Evolutionary conservation across 768 basidiomycete species (phyloP), one percentile per base, ranked within the genome.

Genomic region (Mycena albidolilacea): DNA sequence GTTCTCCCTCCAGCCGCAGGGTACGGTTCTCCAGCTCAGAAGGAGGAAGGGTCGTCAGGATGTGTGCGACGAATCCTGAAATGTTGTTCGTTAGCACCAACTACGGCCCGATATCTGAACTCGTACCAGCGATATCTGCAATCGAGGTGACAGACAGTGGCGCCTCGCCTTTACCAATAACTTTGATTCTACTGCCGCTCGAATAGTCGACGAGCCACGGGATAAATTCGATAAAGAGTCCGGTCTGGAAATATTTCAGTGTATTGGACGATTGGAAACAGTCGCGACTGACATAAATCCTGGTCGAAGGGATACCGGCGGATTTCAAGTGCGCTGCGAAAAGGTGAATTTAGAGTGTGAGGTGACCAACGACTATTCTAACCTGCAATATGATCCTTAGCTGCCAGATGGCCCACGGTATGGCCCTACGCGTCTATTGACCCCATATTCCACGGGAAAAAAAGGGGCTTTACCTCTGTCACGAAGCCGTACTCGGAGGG

Each of bases 401-500:
- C 67, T 66, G 60, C 39, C 15, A 74, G 60, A 76, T 60, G 17
- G 67, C 82, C 80, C 0, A 78, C 79, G 44, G 78, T 80, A 7
- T 77, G 77, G 4, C 80, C 84, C 30, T 30, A 30, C 30, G 2
- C 30, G 30, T 30, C 30, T 30, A 30, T 30, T 30, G 3, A 30
- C 30, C 30, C 30, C 30, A 3, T 30, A 30, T 30, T 30, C 30
- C 30, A 30, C 30, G 30, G 30, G 4, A 30, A 30, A 30, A 30
- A 30, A 30, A 3, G 4, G 30, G 30, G 30, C 30, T 30, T 30
- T 30, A 30, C 30, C 30, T 80, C 79, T 0, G 80, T 82, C 15
- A 82, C 79, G 69, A 82, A 74, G 21, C 85, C 83, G 35, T 76
- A 85, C 68, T 85, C 85, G n/a, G 80, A 81, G 4, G 84, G 83